These are phyloP conservation scores for Penicillium sp. DNA, from an alignment of 2,329 filamentous ascomycete species.

Conservation along the genomic window DNA sequence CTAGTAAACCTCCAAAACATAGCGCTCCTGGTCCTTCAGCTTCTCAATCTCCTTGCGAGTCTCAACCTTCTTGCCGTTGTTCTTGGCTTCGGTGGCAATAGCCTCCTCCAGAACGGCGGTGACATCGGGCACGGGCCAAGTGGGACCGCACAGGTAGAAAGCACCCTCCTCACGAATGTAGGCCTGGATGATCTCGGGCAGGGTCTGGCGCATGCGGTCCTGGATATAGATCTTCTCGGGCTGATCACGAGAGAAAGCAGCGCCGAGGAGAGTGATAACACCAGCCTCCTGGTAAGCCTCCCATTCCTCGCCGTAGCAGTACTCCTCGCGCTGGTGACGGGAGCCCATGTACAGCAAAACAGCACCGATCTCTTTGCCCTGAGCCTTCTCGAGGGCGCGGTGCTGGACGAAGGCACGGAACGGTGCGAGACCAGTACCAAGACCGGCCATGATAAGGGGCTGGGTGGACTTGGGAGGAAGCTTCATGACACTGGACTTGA, in stretches of 20 bases:
- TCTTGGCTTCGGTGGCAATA: slow-evolving; percentile 70
- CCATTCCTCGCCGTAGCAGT: slow-evolving; percentile 98
- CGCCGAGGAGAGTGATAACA: slow-evolving; percentile 88
- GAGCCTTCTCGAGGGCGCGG: slow-evolving; percentile 95
- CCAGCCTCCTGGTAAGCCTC: slow-evolving; percentile 95
- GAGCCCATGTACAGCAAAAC: slow-evolving; percentile 96
- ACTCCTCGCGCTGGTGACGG: slow-evolving; percentile 96
- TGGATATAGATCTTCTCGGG: slow-evolving; percentile 99
- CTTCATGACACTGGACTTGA: slow-evolving; percentile 99
- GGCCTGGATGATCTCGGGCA: slow-evolving; percentile 76
- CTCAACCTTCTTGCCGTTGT: slow-evolving; percentile 72
- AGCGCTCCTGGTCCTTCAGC: slow-evolving; percentile 90
- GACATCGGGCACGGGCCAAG: slow-evolving; percentile 97
- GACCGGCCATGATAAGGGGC: slow-evolving; percentile 96
- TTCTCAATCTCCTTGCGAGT: slow-evolving; percentile 89
- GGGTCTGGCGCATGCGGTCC: slow-evolving; percentile 89
- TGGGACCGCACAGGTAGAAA: slow-evolving; percentile 97
- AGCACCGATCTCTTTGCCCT: slow-evolving; percentile 89
- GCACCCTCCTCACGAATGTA: slow-evolving; percentile 85
- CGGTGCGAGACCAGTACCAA: slow-evolving; percentile 96
- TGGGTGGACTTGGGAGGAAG: slow-evolving; percentile 82
- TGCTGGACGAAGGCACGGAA: slow-evolving; percentile 99
- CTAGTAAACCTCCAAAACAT: slow-evolving; percentile 96
- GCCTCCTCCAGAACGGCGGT: slow-evolving; percentile 92
- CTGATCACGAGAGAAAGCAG: slow-evolving; percentile 95